Conservation (phyloP, 805 yeast species). For the Wickerhamiella spandovensis region DNA sequence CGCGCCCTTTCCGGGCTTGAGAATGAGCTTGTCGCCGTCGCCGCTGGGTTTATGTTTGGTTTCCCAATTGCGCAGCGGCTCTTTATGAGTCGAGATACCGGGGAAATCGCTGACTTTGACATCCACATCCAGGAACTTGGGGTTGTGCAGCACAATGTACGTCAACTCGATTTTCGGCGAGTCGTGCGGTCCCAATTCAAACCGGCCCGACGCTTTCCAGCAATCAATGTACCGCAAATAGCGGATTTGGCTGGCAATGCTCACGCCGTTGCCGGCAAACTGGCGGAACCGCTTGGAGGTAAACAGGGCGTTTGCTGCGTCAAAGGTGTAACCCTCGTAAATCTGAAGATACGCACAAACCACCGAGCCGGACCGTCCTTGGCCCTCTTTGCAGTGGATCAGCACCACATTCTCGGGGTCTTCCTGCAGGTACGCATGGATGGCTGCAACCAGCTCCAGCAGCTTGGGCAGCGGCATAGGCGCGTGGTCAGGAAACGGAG, state of each 20-base stretch:
- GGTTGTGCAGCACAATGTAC: conserved; percentile 8
- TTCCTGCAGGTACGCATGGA: conserved; percentile 31
- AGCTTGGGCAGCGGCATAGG: conserved; percentile 54
- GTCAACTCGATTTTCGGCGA: conserved; percentile 4
- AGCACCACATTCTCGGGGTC: conserved; percentile 40
- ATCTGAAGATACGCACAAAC: conserved; percentile 59
- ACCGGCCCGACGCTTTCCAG: conserved; percentile 14
- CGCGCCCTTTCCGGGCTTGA: conserved; percentile 1
- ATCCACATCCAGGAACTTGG: conserved; percentile 3
- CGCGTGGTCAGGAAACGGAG: conserved; percentile 66
- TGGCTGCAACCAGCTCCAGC: conserved; percentile 30
- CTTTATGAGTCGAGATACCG: background rate
- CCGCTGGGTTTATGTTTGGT: background rate
- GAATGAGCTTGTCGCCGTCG: background rate
- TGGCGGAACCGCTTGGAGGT: conserved; percentile 43
- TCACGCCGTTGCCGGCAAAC: conserved; percentile 51
- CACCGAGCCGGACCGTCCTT: conserved; percentile 78
- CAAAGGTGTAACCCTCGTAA: conserved; percentile 26
- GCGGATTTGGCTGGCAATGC: conserved; percentile 55
- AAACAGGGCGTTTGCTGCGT: conserved; percentile 40
- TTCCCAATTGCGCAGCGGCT: background rate
- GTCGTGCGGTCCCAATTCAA: background rate
- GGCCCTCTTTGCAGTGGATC: conserved; percentile 82
- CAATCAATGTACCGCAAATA: conserved; percentile 46
- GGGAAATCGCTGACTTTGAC: conserved; percentile 4